Conservation (phyloP, 129 eudicot genomes). For the Escallonia rubra region DNA sequence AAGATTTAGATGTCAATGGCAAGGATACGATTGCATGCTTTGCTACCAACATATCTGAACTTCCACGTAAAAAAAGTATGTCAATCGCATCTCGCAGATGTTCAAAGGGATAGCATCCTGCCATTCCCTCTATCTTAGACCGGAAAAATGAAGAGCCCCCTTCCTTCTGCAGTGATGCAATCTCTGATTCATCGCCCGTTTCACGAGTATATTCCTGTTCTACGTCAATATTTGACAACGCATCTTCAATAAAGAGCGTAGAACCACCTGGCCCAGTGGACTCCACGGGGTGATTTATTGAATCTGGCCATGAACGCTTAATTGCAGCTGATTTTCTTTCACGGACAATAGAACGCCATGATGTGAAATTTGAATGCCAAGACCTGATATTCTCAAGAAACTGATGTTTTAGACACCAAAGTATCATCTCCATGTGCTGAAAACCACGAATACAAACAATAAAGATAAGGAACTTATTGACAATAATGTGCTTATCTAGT, state of each 20-base stretch:
- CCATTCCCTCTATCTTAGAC: slow-evolving; percentile 64
- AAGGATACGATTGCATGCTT: slow-evolving; percentile 98
- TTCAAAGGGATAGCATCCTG: slow-evolving; percentile 82
- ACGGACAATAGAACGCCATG: slow-evolving; percentile 36
- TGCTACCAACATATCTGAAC: slow-evolving; percentile 86
- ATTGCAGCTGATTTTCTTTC: slow-evolving; percentile 67
- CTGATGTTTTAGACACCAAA: slow-evolving; percentile 77
- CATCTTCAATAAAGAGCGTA: slow-evolving; percentile 84
- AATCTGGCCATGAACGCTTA: slow-evolving; percentile 86
- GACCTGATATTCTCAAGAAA: slow-evolving; percentile 60
- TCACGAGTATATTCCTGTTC: slow-evolving; percentile 39
- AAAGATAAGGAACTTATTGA: background rate
- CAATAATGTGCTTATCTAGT: background rate
- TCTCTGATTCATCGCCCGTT: slow-evolving; percentile 44
- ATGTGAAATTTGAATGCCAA: slow-evolving; percentile 26
- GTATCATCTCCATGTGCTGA: slow-evolving; percentile 89
- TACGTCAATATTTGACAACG: slow-evolving; percentile 71
- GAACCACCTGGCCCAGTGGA: slow-evolving; percentile 28
- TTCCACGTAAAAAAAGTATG: slow-evolving; percentile 77
- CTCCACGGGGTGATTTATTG: slow-evolving; percentile 26
- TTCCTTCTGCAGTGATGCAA: slow-evolving; percentile 53
- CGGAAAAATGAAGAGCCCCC: slow-evolving; percentile 45
- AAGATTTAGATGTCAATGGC: background rate
- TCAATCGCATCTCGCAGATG: slow-evolving; percentile 74
- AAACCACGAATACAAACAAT: slow-evolving; percentile 4